Conservation (phyloP, 2,329 filamentous ascomycete species). For the Eurotiales sp. region DNA sequence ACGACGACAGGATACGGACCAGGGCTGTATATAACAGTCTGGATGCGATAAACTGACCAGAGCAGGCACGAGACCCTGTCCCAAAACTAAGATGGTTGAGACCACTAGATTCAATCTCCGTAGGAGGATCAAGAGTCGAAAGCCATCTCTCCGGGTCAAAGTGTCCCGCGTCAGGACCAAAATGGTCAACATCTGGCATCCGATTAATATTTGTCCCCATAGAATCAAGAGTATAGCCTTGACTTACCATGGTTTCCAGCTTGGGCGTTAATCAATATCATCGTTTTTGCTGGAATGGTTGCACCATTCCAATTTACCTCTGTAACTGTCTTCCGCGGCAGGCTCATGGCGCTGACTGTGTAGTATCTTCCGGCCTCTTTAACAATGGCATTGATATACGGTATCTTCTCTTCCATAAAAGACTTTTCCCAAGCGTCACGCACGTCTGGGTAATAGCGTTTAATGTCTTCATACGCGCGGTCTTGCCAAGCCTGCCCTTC, state of each 20-base stretch:
- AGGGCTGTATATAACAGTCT: conserved; percentile 55
- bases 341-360: conserved; percentile 68
- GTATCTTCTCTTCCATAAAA: conserved; percentile 64
- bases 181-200: conserved; percentile 57
- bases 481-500: conserved; percentile 44
- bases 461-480: conserved; percentile 63
- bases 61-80: conserved; percentile 57
- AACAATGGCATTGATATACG: conserved; percentile 68
- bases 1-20: conserved; percentile 52
- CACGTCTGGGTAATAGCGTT: conserved; percentile 56
- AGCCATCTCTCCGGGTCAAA: conserved; percentile 67
- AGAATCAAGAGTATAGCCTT: not conserved
- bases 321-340: conserved; percentile 64
- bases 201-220: not conserved
- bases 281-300: conserved; percentile 66
- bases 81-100: conserved; percentile 57
- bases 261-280: conserved; percentile 72
- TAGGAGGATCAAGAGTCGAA: conserved; percentile 34
- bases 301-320: conserved; percentile 64
- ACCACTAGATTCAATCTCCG: conserved; percentile 44
- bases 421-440: conserved; percentile 55
- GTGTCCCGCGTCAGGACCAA: conserved; percentile 49
- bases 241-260: conserved; percentile 57
- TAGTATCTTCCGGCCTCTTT: conserved; percentile 73
- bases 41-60: conserved; percentile 55